Evolutionary conservation across 2,329 filamentous ascomycete species (phyloP), one percentile per base, ranked within the genome.

Genomic region (Aspergillus luchuensis): DNA sequence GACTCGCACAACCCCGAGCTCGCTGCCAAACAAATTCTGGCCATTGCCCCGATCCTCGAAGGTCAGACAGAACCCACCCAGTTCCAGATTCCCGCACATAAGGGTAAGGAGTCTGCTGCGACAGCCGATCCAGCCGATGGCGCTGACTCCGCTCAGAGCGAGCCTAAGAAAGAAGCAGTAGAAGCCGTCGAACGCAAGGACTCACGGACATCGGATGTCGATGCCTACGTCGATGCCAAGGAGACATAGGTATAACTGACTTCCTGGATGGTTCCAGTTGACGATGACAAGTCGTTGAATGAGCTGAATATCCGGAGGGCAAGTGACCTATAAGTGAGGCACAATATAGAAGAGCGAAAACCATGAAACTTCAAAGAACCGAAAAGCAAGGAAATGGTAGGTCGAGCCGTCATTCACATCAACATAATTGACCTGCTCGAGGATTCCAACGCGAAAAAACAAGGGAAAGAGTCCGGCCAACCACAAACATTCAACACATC

Each of bases 11-110:
- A 89, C 4, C 86, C 91, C 0, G 80, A 89, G 67, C 84, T 89
- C 66, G 88, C 92, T 71, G 84, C 86, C 5, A 85, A 96, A 71
- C 94, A 98, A 74, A 92, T 98, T 58, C 82, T 96, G 68, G 84
- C 90, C 23, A 92, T 98, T 61, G 90, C 91, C 56, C 92, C 95
- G 1, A 90, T 99, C 61, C 73, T 98, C 25, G 86, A 87, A 41
- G 93, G 92, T 33, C 92, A 97, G 74, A 86, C 84, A 68, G 74
- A 80, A 23, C 77, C 79, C 45, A 77, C 82, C 57, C 79, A 82
- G 73, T 84, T 85, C 67, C 73, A 83, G 64, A 86, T 89, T 59
- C 84, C 87, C 62, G 80, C 84, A 62, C 79, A 79, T 57, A 62
- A 57, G 38, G 13, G 43, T 28, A 45, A 52, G 19, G 39, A 48